Evolutionary conservation across 495 filamentous ascomycete genomes (phyloP).

Genomic region (Trichoderma gamsii): DNA sequence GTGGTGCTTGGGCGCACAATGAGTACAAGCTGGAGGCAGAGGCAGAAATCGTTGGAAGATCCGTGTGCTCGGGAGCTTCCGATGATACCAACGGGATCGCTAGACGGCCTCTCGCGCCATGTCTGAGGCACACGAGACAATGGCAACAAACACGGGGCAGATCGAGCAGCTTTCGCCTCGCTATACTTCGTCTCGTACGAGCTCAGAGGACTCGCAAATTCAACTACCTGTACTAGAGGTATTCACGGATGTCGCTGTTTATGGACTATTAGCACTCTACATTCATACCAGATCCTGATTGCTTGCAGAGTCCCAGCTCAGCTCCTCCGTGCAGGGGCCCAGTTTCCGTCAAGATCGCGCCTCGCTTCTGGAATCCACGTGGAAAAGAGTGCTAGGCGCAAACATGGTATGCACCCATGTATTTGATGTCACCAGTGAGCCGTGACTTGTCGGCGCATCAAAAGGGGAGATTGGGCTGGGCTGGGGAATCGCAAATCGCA

Average conservation of each 20-base stretch:
- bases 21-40: background rate
- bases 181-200: background rate
- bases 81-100: background rate
- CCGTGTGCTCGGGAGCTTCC: conserved; percentile 7
- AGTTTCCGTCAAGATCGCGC: background rate
- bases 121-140: background rate
- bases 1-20: background rate
- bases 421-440: background rate
- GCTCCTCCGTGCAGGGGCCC: background rate
- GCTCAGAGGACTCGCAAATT: too few species aligned
- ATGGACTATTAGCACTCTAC: too few species aligned
- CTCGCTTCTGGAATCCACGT: conserved; percentile 13
- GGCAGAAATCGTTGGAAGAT: background rate
- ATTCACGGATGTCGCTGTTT: too few species aligned
- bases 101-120: background rate
- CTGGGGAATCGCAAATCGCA: background rate
- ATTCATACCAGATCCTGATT: too few species aligned
- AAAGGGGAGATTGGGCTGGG: background rate
- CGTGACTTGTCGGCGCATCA: background rate
- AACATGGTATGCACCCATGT: background rate
- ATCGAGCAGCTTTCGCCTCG: background rate
- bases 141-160: background rate
- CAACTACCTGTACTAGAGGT: too few species aligned
- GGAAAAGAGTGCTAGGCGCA: background rate
- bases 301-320: background rate